These are phyloP conservation scores for Ophioceras dolichostomum DNA, from an alignment of 2,329 filamentous ascomycete genomes.

Conservation along the genomic window DNA sequence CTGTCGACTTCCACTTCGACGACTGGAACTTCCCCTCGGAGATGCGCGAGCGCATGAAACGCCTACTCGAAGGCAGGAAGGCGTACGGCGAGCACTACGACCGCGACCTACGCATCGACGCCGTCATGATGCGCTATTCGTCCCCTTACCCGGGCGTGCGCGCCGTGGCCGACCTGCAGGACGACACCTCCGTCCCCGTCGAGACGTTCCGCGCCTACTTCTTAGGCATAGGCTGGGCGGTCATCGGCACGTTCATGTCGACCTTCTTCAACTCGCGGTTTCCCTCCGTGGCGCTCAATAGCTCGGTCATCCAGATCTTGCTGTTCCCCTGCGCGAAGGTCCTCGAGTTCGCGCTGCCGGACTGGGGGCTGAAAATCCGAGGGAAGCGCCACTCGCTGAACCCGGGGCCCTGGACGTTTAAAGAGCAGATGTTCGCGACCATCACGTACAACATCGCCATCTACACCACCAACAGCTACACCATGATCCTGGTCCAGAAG, in stretches of 20 bases:
- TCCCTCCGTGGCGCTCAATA: slow-evolving; percentile 18
- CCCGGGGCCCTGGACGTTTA: slow-evolving; percentile 27
- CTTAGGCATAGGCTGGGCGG: slow-evolving; percentile 24
- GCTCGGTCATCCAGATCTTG: slow-evolving; percentile 25
- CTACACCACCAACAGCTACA: slow-evolving; percentile 20
- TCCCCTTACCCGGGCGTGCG: slow-evolving; percentile 29
- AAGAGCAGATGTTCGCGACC: slow-evolving; percentile 28
- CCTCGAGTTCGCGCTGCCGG: slow-evolving; percentile 18
- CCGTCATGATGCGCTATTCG: slow-evolving; percentile 24
- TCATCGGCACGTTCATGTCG: slow-evolving; percentile 24
- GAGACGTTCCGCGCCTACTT: slow-evolving; percentile 30
- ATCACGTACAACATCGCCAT: slow-evolving; percentile 25
- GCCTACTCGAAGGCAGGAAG: slow-evolving; percentile 23
- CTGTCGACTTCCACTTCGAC: slow-evolving; percentile 24
- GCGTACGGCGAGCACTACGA: slow-evolving; percentile 26
- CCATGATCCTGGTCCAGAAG: slow-evolving; percentile 22
- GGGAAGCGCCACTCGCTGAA: slow-evolving; percentile 20
- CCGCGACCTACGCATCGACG: slow-evolving; percentile 26
- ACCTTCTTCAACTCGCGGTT: slow-evolving; percentile 28
- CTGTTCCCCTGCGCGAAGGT: slow-evolving; percentile 29
- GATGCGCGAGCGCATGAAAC: slow-evolving; percentile 27
- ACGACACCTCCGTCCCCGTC: slow-evolving; percentile 21
- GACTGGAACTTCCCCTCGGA: slow-evolving; percentile 31
- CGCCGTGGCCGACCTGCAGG: slow-evolving; percentile 23
- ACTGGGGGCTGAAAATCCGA: slow-evolving; percentile 15